phyloP scores from a whole-genome alignment of 2,329 filamentous ascomycete genomes.

The Xylariaceae sp. region DNA sequence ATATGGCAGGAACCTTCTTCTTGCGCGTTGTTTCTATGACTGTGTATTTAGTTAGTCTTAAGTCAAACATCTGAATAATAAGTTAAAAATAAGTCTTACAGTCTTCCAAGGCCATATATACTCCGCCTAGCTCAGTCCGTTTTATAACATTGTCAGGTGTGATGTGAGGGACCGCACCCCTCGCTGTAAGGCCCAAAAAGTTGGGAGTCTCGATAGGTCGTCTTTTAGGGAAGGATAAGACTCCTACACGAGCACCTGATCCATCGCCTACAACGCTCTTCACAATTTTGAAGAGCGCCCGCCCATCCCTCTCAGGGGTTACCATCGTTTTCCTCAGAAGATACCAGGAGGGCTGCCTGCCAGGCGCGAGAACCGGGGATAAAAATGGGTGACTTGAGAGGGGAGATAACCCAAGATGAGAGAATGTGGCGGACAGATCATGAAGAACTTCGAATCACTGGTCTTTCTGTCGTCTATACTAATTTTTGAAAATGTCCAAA shows the following conservation, averaged over 20 bases:
- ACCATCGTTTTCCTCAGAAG: constrained; percentile 13
- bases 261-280: constrained; percentile 37
- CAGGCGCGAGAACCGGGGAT: no score
- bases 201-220: constrained; percentile 75
- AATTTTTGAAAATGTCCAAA: no score
- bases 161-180: constrained; percentile 82
- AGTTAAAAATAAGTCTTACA: constrained; percentile 56
- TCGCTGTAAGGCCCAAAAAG: constrained; percentile 74
- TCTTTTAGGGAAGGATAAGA: constrained; percentile 58
- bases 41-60: constrained; percentile 22
- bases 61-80: background rate
- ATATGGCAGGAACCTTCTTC: constrained; percentile 45
- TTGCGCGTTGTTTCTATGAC: constrained; percentile 50
- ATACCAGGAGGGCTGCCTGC: no score
- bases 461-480: no score
- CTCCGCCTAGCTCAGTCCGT: constrained; percentile 60
- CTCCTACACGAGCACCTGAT: constrained; percentile 61
- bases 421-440: no score
- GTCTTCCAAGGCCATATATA: constrained; percentile 86
- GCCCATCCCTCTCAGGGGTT: constrained; percentile 14
- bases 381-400: no score
- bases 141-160: constrained; percentile 76
- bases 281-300: constrained; percentile 46
- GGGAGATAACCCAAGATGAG: no score
- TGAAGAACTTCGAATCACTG: no score